Base-by-base conservation (phyloP, 1,284 basidiomycete species). In the Cutaneotrichosporon sp. region DNA sequence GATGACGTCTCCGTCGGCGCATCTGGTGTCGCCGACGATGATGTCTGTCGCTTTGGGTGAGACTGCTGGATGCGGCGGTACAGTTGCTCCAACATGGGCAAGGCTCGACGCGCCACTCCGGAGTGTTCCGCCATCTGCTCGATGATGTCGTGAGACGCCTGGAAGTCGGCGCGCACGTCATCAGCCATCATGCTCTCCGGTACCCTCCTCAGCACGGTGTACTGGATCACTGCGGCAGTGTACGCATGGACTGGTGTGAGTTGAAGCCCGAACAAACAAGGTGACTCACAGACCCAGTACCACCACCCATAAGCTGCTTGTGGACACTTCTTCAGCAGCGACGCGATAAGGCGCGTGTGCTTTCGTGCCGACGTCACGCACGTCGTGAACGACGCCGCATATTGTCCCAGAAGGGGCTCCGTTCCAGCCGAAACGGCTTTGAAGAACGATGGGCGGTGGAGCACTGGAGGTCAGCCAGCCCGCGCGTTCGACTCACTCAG, bases 371-470 rank as follows among this genome's bases (percentile, higher is more conserved):
- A 65, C n/a, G 59, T 61, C 13, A 68, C 60, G 36, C 69, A 70
- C 3, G 69, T 67, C 22, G 64, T 68, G 55, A 68, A 70, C 8
- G 65, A 67, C 2, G 65, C 67, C 1, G 69, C 64, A 16, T 65
- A 65, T 6, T 63, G 62, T 2, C 62, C 63, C 18, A 64, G 52
- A 36, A 70, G 45, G 2, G 69, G 68, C 36, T 69, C 68, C 24
- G 49, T 46, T 14, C 62, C 66, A 10, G 54, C 47, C 31, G 57
- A 43, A 14, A 69, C 59, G 0, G 68, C 66, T 34, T 69, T 64
- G 56, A 65, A 66, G 51, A 69, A 69, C 52, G 58, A 66, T 1
- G 68, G 68, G 13, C 68, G 64, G 54, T 68, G 68, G 13, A 68
- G 58, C 50, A 63, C 62, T 66, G 8, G 49, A 1, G 1, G 38